These are phyloP conservation scores for Lactifluus piperatus DNA, from an alignment of 768 basidiomycete species.

Conservation along the genomic window DNA sequence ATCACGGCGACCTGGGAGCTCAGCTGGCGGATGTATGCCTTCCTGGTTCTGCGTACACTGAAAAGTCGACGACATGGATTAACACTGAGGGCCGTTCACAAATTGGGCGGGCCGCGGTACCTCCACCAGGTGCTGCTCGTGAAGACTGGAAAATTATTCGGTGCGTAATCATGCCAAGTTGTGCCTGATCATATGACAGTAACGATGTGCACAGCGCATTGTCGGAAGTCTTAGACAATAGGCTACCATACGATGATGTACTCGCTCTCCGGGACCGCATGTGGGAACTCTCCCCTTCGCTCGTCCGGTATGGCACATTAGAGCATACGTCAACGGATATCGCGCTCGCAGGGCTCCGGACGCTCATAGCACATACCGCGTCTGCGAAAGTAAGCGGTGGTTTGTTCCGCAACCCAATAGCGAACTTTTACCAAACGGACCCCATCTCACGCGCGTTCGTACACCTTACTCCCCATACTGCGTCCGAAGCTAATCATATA, in stretches of 20 bases:
- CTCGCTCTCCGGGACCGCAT: slow-evolving; percentile 79
- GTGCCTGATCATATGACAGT: background rate
- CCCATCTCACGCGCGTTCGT: slow-evolving; percentile 89
- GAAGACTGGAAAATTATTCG: slow-evolving; percentile 98
- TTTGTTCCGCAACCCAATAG: slow-evolving; percentile 70
- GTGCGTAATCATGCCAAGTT: slow-evolving; percentile 31
- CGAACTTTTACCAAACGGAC: slow-evolving; percentile 96
- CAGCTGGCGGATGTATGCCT: slow-evolving; percentile 96
- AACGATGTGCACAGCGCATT: slow-evolving; percentile 50
- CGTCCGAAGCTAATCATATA: slow-evolving; percentile 1
- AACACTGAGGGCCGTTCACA: slow-evolving; percentile 96
- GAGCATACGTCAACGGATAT: slow-evolving; percentile 73
- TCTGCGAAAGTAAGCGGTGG: slow-evolving; percentile 48
- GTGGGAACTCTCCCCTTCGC: slow-evolving; percentile 92
- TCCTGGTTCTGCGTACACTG: slow-evolving; percentile 90
- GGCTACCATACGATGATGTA: slow-evolving; percentile 86
- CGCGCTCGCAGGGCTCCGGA: slow-evolving; percentile 58
- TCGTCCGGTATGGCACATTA: slow-evolving; percentile 75
- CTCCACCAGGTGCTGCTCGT: slow-evolving; percentile 87
- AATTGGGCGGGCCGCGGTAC: slow-evolving; percentile 83
- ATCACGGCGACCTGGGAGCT: slow-evolving; percentile 95
- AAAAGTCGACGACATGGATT: slow-evolving; percentile 86
- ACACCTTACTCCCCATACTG: background rate
- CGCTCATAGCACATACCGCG: slow-evolving; percentile 42
- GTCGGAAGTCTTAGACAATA: slow-evolving; percentile 73